Evolutionary conservation across 2,329 filamentous ascomycete genomes (phyloP).

Genomic region (Pyricularia sp.): DNA sequence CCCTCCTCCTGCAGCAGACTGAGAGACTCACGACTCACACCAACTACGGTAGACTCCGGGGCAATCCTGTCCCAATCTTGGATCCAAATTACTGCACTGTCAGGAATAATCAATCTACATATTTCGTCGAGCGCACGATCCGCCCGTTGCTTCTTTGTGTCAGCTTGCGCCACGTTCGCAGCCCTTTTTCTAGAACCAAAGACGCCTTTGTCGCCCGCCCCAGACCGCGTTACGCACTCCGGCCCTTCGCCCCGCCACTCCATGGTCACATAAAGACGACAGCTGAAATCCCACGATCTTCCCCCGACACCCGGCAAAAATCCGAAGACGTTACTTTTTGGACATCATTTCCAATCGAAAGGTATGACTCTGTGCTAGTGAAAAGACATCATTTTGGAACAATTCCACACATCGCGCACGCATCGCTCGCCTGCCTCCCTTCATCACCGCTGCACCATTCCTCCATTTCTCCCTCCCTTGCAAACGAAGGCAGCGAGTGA

Average conservation of each 20-base stretch:
- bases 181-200: background rate
- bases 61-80: background rate
- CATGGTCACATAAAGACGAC: background rate
- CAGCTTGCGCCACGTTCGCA: background rate
- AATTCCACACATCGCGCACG: background rate
- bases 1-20: background rate
- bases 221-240: background rate
- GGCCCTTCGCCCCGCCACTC: background rate
- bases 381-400: background rate
- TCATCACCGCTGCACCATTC: background rate
- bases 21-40: conserved; percentile 1
- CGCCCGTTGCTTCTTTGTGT: background rate
- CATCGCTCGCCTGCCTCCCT: background rate
- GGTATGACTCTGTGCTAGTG: background rate
- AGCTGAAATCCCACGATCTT: background rate
- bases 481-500: background rate
- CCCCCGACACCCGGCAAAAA: background rate
- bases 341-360: background rate
- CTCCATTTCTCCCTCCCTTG: background rate
- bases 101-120: background rate
- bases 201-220: background rate
- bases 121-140: background rate
- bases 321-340: background rate
- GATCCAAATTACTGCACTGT: background rate
- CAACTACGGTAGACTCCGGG: background rate